A percentile compares a stretch with the other conserved stretches of the same genome.
phyloP scores from a whole-genome alignment of 257 asterid genomes.

The Craterostigma plantagineum region DNA sequence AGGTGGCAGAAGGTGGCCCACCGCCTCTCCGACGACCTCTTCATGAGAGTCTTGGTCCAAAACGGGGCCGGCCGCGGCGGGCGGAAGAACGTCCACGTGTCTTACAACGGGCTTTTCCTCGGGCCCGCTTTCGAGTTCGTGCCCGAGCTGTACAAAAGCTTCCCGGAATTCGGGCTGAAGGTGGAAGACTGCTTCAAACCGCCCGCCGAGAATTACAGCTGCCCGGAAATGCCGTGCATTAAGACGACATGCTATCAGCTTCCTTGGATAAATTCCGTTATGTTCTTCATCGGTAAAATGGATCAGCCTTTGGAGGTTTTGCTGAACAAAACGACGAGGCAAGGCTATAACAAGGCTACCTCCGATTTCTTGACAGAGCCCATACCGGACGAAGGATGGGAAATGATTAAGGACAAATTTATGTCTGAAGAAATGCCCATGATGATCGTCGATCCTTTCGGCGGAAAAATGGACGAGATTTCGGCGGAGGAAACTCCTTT shows the following conservation, averaged over 20 bases:
- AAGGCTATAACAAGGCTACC: constrained; percentile 8
- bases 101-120: constrained; percentile 15
- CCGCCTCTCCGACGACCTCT: not conserved
- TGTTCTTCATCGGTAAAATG: constrained; percentile 6
- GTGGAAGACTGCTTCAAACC: constrained; percentile 13
- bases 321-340: constrained; percentile 3
- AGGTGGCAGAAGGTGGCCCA: constrained; percentile 13
- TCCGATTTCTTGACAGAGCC: constrained; percentile 9
- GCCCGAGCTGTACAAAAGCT: constrained; percentile 13
- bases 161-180: constrained; percentile 19
- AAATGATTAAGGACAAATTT: not conserved
- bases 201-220: not conserved
- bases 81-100: constrained; percentile 8
- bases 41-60: not conserved
- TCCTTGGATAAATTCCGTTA: constrained; percentile 21
- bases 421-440: not conserved
- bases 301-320: constrained; percentile 5
- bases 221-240: not conserved
- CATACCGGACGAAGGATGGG: constrained; percentile 5
- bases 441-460: constrained; percentile 5
- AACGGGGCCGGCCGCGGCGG: constrained; percentile 8
- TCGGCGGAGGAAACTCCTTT: constrained; percentile 10
- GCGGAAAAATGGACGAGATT: constrained; percentile 6
- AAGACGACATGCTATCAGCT: not conserved
- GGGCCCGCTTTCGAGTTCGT: constrained; percentile 16